Evolutionary conservation across 148 eudicot genomes (phyloP).

Genomic region (Diospyros lotus): DNA sequence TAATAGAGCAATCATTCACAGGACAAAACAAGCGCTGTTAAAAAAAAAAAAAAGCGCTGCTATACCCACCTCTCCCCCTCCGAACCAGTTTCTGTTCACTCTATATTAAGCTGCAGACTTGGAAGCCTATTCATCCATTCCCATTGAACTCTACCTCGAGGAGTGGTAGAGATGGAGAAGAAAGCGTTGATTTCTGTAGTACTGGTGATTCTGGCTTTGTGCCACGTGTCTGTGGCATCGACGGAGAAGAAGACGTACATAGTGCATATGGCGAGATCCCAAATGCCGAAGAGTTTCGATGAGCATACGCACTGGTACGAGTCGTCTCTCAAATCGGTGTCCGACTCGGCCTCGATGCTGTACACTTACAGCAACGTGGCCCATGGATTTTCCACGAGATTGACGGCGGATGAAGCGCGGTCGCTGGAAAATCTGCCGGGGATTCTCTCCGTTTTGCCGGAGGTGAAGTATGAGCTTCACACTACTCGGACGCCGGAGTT

Average conservation of each 20-base stretch:
- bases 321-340: conserved; percentile 40
- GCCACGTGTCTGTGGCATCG: conserved; percentile 14
- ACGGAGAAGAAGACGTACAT: conserved; percentile 26
- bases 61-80: neutral
- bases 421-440: conserved; percentile 25
- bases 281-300: conserved; percentile 34
- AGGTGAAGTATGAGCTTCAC: conserved; percentile 40
- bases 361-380: conserved; percentile 35
- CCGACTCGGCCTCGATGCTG: conserved; percentile 28
- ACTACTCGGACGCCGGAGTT: conserved; percentile 46
- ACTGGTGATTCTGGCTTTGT: conserved; percentile 11
- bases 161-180: neutral
- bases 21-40: conserved; percentile 4
- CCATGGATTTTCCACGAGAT: conserved; percentile 41
- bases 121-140: neutral
- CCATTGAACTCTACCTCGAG: neutral
- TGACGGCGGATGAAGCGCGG: conserved; percentile 27
- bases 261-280: conserved; percentile 39
- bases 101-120: neutral
- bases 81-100: neutral
- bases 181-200: neutral
- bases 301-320: conserved; percentile 42
- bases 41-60: neutral
- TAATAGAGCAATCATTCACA: conserved; percentile 18
- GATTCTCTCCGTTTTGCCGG: conserved; percentile 29